Percentiles rank a stretch among this genome's conserved stretches.
These are phyloP conservation scores for Ganoderma leucocontextum DNA, from an alignment of 1,284 basidiomycete genomes.

Conservation along the genomic window DNA sequence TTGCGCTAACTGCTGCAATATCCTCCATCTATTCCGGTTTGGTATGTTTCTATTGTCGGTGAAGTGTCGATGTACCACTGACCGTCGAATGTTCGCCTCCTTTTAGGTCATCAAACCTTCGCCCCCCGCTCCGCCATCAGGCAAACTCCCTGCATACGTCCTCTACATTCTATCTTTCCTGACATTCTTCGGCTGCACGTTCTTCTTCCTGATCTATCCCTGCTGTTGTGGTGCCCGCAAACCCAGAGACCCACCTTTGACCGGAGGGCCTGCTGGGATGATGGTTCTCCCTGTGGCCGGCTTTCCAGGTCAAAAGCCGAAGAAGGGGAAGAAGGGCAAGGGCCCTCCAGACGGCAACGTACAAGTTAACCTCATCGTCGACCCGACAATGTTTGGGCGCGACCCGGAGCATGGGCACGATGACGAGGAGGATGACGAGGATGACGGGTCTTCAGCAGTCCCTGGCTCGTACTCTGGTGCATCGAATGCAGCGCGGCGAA, in stretches of 20 bases:
- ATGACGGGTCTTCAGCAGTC: slow-evolving; percentile 35
- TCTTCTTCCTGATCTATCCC: slow-evolving; percentile 65
- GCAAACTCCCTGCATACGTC: slow-evolving; percentile 60
- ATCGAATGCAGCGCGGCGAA: slow-evolving; percentile 35
- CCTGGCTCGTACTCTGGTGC: slow-evolving; percentile 40
- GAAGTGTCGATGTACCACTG: not conserved
- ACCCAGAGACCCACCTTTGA: slow-evolving; percentile 36
- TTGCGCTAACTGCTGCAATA: slow-evolving; percentile 59
- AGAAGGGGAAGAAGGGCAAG: slow-evolving; percentile 45
- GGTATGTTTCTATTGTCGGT: slow-evolving; percentile 48
- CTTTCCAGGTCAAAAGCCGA: slow-evolving; percentile 49
- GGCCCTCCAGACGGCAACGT: slow-evolving; percentile 52
- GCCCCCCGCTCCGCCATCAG: slow-evolving; percentile 61
- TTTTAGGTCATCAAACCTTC: slow-evolving; percentile 65
- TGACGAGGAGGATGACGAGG: slow-evolving; percentile 44
- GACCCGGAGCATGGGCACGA: slow-evolving; percentile 43
- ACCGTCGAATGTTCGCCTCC: slow-evolving; percentile 4
- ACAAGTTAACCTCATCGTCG: slow-evolving; percentile 77
- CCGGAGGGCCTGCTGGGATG: slow-evolving; percentile 55
- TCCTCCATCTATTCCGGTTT: slow-evolving; percentile 70
- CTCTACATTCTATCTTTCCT: slow-evolving; percentile 66
- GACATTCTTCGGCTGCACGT: slow-evolving; percentile 58
- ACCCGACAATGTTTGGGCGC: slow-evolving; percentile 63
- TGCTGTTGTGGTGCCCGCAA: slow-evolving; percentile 55
- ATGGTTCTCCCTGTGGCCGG: slow-evolving; percentile 70